These are phyloP conservation scores for Zalaria obscura DNA, from an alignment of 2,329 filamentous ascomycete species.

Conservation along the genomic window DNA sequence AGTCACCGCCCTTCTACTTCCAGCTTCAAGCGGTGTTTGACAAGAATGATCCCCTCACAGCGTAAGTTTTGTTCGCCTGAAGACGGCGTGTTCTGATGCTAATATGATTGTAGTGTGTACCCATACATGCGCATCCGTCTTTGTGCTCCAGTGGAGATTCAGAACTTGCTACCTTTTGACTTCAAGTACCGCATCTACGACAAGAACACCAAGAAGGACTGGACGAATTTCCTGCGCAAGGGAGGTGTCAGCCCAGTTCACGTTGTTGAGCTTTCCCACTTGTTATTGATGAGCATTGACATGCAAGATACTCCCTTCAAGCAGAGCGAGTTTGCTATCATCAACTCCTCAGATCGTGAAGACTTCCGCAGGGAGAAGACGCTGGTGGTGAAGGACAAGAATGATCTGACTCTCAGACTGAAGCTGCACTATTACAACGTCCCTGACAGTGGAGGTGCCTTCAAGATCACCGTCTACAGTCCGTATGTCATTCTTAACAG, in stretches of 20 bases:
- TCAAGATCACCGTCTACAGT: slow-evolving; percentile 89
- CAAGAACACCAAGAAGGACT: slow-evolving; percentile 96
- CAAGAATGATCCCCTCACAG: slow-evolving; percentile 66
- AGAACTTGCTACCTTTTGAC: slow-evolving; percentile 90
- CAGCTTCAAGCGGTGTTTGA: slow-evolving; percentile 83
- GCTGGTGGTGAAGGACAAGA: slow-evolving; percentile 70
- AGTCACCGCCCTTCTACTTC: slow-evolving; percentile 79
- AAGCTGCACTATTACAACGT: slow-evolving; percentile 84
- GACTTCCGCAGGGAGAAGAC: slow-evolving; percentile 77
- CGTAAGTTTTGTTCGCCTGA: slow-evolving; percentile 29
- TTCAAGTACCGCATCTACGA: slow-evolving; percentile 99
- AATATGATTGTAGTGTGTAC: slow-evolving; percentile 47
- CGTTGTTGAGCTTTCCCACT: slow-evolving; percentile 87
- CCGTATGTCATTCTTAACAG: slow-evolving; percentile 93
- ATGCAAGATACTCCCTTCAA: slow-evolving; percentile 95
- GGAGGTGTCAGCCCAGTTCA: slow-evolving; percentile 95
- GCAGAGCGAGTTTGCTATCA: slow-evolving; percentile 90
- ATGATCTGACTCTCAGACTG: slow-evolving; percentile 64
- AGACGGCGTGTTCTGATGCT: slow-evolving; percentile 11
- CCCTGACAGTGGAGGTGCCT: slow-evolving; percentile 84
- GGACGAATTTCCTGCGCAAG: slow-evolving; percentile 95
- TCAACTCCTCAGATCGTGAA: slow-evolving; percentile 77
- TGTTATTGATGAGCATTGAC: slow-evolving; percentile 83
- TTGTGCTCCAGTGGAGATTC: slow-evolving; percentile 82
- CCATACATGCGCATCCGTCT: slow-evolving; percentile 90